Evolutionary conservation across 805 yeast genomes (phyloP), one percentile per base, ranked within the genome.

Genomic region (Candida fluviatilis): DNA sequence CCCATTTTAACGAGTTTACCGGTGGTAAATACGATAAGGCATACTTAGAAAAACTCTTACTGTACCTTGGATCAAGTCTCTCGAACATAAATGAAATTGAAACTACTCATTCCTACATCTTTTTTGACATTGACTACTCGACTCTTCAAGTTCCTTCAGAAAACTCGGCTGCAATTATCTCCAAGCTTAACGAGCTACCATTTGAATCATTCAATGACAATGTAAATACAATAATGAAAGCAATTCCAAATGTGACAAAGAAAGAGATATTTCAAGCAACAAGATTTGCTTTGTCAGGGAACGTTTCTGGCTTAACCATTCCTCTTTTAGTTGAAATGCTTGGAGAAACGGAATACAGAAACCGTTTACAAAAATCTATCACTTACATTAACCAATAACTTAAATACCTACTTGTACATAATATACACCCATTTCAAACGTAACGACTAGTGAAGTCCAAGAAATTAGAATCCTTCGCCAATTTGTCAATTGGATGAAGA

Each of bases 231-330:
- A 33, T 33, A 6, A 23, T 21, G 14, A 21, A 23, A 16, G 8
- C 32, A 19, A 6, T 34, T 14, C 41, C 47, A n/a, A 34, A 35
- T 4, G 38, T 38, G 11, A 41, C 50, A 5, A 62, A 70, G 50
- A 73, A 67, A 39, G 55, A 64, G 1, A 57, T 84, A 1, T 84
- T 76, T 52, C 78, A 76, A 48, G 50, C 78, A 0, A 50, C 85
- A 11, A 66, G 96, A 40, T 80, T 69, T 46, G 90, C 90, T 0
- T 54, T 88, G 17, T 71, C 86, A 11, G 95, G 86, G 0, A 76
- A 80, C 5, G 66, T 67, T 4, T 71, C 95, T 0, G 96, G 96
- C 0, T 63, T 82, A 19, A 77, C 79, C 13, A 63, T 89, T 4
- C 84, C 83, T 0, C 62, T 68, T 4, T 60, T 86, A 23, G 53